These are phyloP conservation scores for Pterocarpus macrocarpus DNA, from an alignment of 306 rosid genomes.

Conservation along the genomic window DNA sequence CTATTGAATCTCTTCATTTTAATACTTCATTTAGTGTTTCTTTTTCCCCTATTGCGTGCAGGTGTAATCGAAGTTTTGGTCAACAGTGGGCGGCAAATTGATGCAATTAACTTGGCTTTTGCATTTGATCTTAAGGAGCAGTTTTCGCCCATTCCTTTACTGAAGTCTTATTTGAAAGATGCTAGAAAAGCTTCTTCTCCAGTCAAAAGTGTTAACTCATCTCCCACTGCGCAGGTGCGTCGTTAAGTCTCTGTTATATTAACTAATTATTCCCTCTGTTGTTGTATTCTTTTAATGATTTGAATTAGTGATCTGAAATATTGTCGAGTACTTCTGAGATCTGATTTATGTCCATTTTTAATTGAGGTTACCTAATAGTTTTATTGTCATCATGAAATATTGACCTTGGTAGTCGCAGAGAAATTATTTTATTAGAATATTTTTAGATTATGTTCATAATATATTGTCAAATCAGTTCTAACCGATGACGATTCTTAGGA, in stretches of 20 bases:
- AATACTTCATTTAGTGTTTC: constrained; percentile 30
- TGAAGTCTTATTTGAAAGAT: constrained; percentile 91
- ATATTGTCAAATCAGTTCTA: neutral
- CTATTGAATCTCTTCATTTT: constrained; percentile 34
- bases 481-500: neutral
- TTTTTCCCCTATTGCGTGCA: constrained; percentile 47
- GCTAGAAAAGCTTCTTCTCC: constrained; percentile 84
- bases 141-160: constrained; percentile 83
- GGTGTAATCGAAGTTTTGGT: constrained; percentile 87
- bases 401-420: constrained; percentile 19
- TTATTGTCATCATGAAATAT: neutral
- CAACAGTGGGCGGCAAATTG: constrained; percentile 94
- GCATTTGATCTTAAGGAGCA: constrained; percentile 83
- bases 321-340: constrained; percentile 10
- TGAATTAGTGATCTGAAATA: constrained; percentile 32
- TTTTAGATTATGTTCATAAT: neutral
- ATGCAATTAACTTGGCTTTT: constrained; percentile 93
- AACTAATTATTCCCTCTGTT: constrained; percentile 4
- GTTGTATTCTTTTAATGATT: constrained; percentile 28
- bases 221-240: constrained; percentile 83
- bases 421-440: neutral
- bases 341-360: neutral
- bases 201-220: constrained; percentile 74
- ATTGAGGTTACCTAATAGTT: constrained; percentile 7
- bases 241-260: constrained; percentile 4